Base-by-base conservation (phyloP, 2,329 filamentous ascomycete genomes). In the Sclerotinia nivalis region DNA sequence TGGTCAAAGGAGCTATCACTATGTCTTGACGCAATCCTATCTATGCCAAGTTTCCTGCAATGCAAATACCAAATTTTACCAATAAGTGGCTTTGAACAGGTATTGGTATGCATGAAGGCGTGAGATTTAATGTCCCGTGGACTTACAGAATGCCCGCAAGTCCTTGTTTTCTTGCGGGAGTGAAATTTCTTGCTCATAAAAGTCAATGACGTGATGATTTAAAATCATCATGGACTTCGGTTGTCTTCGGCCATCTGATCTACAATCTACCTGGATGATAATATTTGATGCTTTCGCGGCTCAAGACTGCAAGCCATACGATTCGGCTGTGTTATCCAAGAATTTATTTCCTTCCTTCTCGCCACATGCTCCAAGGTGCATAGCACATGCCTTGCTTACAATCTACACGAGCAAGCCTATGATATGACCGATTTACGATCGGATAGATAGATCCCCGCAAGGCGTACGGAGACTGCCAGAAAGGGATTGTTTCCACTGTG, bases 391-490 rank as follows among this genome's bases (percentile, higher is more conserved):
- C 25, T 37, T 37, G 31, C 45, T 64, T 34, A 40, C 20, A 62
- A n/a, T 10, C 18, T 49, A 50, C 6, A 64, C 47, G 60, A 64
- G 60, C 31, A 64, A 64, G 15, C 45, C 31, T 64, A 40, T 64
- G 15, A 25, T 40, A 64, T 40, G 1, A 20, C 47, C 25, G 2
- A 50, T 25, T 50, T 31, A 47, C 4, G 22, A 20, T 37, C 31
- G 47, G 5, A 37, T 37, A 20, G 9, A 64, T 15, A 9, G 18
- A 8, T 64, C 22, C 13, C 28, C 15, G 4, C 45, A n/a, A 37
- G 10, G 20, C 20, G 13, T 2, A 22, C 2, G 31, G 22, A 37
- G n/a, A 37, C 22, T 20, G 20, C 2, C n/a, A 37, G 22, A 52
- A 18, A 12, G 9, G 45, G 22, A 9, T 15, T 12, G 8, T 9